Percentiles rank a stretch among this genome's conserved stretches.
Conservation (phyloP, 2,329 filamentous ascomycete species). For the Colletotrichum sp. region DNA sequence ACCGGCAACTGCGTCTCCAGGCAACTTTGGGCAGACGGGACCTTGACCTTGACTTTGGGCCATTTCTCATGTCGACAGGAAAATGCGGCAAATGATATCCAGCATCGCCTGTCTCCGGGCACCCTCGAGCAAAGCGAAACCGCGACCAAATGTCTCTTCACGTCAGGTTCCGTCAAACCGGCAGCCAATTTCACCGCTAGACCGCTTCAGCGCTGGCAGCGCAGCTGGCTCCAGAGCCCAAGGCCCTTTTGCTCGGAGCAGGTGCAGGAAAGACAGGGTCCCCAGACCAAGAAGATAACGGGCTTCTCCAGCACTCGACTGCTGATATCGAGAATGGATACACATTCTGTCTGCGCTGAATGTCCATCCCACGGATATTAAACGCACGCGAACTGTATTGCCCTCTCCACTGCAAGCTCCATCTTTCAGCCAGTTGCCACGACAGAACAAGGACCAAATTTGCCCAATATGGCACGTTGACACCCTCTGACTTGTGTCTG, state of each 20-base stretch:
- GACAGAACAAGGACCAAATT: not conserved
- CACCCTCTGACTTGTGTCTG: conserved; percentile 6
- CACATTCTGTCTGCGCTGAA: not conserved
- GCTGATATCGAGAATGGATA: conserved; percentile 10
- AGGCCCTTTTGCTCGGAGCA: not conserved
- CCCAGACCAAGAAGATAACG: conserved; percentile 7
- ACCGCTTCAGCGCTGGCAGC: not conserved
- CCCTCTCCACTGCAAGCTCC: conserved; percentile 3
- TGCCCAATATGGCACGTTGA: not conserved
- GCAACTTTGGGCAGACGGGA: not conserved
- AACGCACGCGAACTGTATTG: conserved; percentile 10
- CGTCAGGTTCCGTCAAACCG: not conserved
- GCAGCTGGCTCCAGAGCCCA: not conserved
- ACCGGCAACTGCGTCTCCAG: not conserved
- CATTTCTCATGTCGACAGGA: not conserved
- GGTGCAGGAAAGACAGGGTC: conserved; percentile 1
- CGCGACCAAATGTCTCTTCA: not conserved
- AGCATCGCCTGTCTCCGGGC: not conserved
- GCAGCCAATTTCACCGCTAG: not conserved
- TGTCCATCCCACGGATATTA: conserved; percentile 4
- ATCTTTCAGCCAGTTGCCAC: not conserved
- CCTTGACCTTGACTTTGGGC: not conserved
- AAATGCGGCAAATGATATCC: not conserved
- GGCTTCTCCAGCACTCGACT: not conserved
- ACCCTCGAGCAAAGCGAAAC: not conserved